Percentiles rank a stretch among this genome's conserved stretches.
phyloP scores from a whole-genome alignment of 176 grass and related monocot genomes.

The Alopecurus myosuroides region DNA sequence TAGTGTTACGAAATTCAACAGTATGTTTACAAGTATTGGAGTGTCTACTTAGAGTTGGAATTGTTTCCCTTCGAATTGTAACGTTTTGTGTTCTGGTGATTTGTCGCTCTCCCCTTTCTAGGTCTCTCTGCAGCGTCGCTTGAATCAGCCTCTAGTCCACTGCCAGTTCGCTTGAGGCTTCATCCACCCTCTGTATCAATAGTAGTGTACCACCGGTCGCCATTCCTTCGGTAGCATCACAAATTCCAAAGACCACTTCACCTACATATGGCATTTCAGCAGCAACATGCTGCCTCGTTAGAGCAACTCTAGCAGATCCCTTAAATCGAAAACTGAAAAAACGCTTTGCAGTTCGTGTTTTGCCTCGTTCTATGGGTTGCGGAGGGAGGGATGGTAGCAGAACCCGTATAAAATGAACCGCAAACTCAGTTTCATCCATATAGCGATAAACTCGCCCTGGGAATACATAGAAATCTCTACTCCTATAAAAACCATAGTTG shows the following conservation, averaged over 20 bases:
- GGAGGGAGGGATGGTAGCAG: no score
- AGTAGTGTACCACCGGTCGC: background rate
- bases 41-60: conserved; percentile 20
- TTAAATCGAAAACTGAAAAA: no score
- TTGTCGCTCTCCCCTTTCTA: conserved; percentile 7
- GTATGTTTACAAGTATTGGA: background rate
- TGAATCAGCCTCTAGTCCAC: conserved; percentile 6
- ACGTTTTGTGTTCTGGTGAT: background rate
- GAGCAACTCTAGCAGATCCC: no score
- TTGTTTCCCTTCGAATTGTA: no score
- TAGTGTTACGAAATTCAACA: conserved; percentile 9
- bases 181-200: conserved; percentile 1
- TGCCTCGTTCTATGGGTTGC: no score
- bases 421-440: no score
- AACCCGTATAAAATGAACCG: no score
- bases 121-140: background rate
- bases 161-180: conserved; percentile 20
- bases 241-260: conserved; percentile 39
- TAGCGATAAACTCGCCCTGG: no score
- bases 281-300: conserved; percentile 30
- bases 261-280: conserved; percentile 38
- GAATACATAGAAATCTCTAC: no score
- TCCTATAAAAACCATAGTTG: no score
- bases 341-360: no score
- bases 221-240: background rate